Percentiles rank a stretch among this genome's conserved stretches.
phyloP scores from a whole-genome alignment of 331 rosid species.

The Telfairia occidentalis region DNA sequence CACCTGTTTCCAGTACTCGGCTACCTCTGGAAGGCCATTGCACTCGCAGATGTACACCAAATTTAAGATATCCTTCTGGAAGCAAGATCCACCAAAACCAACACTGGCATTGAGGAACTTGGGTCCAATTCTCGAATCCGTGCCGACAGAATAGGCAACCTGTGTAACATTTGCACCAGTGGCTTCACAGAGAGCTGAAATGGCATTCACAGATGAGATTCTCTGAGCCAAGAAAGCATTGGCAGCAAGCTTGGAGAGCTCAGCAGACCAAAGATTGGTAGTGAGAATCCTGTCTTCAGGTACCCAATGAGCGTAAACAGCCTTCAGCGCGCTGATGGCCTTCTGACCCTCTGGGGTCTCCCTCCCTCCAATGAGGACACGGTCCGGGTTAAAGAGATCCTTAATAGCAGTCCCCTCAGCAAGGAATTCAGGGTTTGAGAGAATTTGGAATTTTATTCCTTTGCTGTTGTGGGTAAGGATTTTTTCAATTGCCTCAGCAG shows the following conservation, averaged over 20 bases:
- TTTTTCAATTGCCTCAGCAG: conserved; percentile 51
- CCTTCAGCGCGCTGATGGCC: conserved; percentile 28
- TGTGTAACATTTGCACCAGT: conserved; percentile 51
- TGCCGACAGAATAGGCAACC: conserved; percentile 48
- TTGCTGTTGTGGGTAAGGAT: conserved; percentile 41
- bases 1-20: conserved; percentile 62
- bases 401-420: conserved; percentile 66
- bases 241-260: conserved; percentile 63
- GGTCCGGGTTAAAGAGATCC: conserved; percentile 42
- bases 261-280: conserved; percentile 62
- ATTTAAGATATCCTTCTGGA: conserved; percentile 26
- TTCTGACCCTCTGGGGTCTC: conserved; percentile 52
- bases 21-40: conserved; percentile 58
- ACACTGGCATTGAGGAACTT: conserved; percentile 52
- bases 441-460: conserved; percentile 35
- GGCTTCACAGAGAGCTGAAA: conserved; percentile 32
- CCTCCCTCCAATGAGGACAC: conserved; percentile 62
- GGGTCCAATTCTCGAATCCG: conserved; percentile 51
- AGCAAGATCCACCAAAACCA: conserved; percentile 68
- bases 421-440: conserved; percentile 58
- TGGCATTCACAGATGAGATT: conserved; percentile 26
- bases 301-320: conserved; percentile 53
- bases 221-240: conserved; percentile 60
- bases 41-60: conserved; percentile 26
- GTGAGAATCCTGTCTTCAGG: conserved; percentile 42